Evolutionary conservation across 495 filamentous ascomycete species (phyloP).

Genomic region (Letharia lupina): DNA sequence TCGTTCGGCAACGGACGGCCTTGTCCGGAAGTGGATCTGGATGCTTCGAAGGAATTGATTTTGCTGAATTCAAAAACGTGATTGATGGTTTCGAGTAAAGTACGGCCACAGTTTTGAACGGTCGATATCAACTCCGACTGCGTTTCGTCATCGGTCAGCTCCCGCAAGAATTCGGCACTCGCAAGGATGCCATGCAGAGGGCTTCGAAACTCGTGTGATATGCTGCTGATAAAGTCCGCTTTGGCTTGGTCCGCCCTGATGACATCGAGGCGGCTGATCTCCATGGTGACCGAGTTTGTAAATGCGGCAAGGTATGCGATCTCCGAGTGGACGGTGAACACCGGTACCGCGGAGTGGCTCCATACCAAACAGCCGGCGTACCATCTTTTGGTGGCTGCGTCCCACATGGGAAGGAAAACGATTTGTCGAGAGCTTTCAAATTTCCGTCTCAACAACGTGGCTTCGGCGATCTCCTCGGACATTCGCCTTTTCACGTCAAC

Average conservation of each 20-base stretch:
- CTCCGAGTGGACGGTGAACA: not conserved
- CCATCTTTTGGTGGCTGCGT: not conserved
- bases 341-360: not conserved
- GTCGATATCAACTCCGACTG: not conserved
- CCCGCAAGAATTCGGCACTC: not conserved
- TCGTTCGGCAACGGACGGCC: not conserved
- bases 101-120: not conserved
- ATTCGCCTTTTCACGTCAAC: not conserved
- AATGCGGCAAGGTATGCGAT: not conserved
- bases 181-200: not conserved
- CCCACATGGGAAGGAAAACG: not conserved
- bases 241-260: slow-evolving; percentile 55
- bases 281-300: not conserved
- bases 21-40: no score
- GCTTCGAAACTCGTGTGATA: not conserved
- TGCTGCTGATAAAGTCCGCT: slow-evolving; percentile 26
- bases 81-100: not conserved
- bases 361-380: not conserved
- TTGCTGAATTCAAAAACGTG: not conserved
- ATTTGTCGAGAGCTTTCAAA: not conserved
- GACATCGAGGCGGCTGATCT: slow-evolving; percentile 45
- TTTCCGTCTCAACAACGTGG: not conserved
- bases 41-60: not conserved
- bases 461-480: not conserved
- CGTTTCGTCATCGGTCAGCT: not conserved